phyloP scores from a whole-genome alignment of 768 basidiomycete genomes.

The Favolaschia claudopus region DNA sequence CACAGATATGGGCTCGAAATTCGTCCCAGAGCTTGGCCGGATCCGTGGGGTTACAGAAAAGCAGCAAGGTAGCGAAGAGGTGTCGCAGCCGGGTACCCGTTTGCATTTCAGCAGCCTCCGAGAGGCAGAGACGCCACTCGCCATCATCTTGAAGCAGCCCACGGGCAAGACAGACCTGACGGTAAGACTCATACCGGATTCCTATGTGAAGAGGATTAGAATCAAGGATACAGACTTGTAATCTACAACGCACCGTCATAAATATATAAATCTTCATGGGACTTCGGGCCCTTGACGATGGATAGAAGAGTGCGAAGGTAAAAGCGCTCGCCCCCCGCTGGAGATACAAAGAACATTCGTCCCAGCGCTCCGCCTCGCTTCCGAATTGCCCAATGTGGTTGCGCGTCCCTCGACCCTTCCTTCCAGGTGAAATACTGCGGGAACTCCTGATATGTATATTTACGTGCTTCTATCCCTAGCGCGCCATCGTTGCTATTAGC shows the following conservation, averaged over 20 bases:
- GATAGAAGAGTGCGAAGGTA: background rate
- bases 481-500: conserved; percentile 31
- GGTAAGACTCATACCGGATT: too few relatives aligned
- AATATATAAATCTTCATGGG: background rate
- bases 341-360: conserved; percentile 45
- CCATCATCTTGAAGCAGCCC: conserved; percentile 48
- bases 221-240: too few relatives aligned
- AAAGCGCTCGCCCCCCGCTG: background rate
- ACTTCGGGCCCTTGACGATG: background rate
- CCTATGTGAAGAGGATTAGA: too few relatives aligned
- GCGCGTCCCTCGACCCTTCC: background rate
- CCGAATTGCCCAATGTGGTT: conserved; percentile 37
- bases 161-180: conserved; percentile 17
- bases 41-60: background rate
- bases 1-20: background rate
- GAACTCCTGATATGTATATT: conserved; percentile 36
- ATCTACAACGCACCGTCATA: background rate
- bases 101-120: conserved; percentile 43
- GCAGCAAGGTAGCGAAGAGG: too few relatives aligned
- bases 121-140: conserved; percentile 47
- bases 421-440: too few relatives aligned
- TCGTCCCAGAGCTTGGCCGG: background rate
- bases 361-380: conserved; percentile 44
- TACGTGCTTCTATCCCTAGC: conserved; percentile 11
- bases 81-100: conserved; percentile 39